A percentile compares a stretch with the other conserved stretches of the same genome.
phyloP scores from a whole-genome alignment of 2,329 filamentous ascomycete species.

The Stemphylium lycopersici region DNA sequence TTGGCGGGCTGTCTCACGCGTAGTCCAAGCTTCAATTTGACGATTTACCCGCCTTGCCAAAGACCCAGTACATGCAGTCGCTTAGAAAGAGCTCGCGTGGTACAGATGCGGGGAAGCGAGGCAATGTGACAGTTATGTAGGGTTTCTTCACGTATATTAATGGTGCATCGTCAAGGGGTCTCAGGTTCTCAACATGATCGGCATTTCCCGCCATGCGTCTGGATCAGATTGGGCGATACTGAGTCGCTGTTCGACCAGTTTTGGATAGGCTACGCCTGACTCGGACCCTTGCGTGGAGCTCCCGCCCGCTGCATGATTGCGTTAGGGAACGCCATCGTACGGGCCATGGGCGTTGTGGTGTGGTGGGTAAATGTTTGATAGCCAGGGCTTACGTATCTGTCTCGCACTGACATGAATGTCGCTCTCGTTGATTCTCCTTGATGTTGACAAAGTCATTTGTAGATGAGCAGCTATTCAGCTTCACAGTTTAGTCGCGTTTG shows the following conservation, averaged over 20 bases:
- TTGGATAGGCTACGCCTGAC: conserved; percentile 21
- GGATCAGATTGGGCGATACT: background rate
- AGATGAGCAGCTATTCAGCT: background rate
- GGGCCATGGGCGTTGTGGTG: conserved; percentile 3
- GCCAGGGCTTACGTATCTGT: conserved; percentile 2
- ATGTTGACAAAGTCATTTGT: background rate
- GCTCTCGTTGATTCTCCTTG: background rate
- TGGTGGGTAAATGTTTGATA: conserved; percentile 12
- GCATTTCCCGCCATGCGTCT: background rate
- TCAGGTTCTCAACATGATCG: background rate
- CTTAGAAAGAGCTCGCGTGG: conserved; percentile 3
- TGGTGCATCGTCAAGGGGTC: background rate
- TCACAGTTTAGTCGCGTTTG: background rate
- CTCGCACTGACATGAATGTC: conserved; percentile 4
- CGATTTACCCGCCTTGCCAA: conserved; percentile 15
- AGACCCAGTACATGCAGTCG: background rate
- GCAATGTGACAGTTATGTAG: background rate
- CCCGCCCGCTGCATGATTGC: conserved; percentile 13
- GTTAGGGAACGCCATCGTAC: conserved; percentile 12
- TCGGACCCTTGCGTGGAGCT: conserved; percentile 18
- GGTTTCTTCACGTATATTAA: conserved; percentile 2
- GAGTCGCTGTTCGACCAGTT: conserved; percentile 10
- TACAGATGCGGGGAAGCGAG: conserved; percentile 15
- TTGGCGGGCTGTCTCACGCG: conserved; percentile 3
- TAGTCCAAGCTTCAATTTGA: conserved; percentile 5